Evolutionary conservation across 345 rosid species (phyloP).

Genomic region (Kernera saxatilis): DNA sequence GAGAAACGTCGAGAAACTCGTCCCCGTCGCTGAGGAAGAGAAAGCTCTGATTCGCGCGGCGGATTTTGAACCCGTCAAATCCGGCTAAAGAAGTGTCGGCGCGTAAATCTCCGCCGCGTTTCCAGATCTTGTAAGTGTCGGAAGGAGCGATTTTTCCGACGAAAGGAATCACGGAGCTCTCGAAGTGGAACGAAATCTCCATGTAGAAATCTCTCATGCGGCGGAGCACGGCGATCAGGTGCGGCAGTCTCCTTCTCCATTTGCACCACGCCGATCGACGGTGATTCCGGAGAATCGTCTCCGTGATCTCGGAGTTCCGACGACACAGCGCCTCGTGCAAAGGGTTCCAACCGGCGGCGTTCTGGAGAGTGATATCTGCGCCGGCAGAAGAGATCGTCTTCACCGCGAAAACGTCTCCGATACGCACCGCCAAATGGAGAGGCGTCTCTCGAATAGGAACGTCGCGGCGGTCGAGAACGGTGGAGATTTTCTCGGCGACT

Average conservation of each 20-base stretch:
- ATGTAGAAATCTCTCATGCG: constrained; percentile 93
- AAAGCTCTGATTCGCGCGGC: constrained; percentile 83
- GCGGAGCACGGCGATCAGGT: constrained; percentile 56
- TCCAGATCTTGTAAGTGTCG: constrained; percentile 96
- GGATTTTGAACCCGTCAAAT: constrained; percentile 83
- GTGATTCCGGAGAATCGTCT: constrained; percentile 42
- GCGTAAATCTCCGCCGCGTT: constrained; percentile 81
- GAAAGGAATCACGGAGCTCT: constrained; percentile 92
- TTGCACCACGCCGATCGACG: constrained; percentile 76
- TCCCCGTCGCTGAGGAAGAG: constrained; percentile 86
- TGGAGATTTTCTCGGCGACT: constrained; percentile 59
- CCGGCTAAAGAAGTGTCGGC: constrained; percentile 85
- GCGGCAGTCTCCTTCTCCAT: constrained; percentile 89
- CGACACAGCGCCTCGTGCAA: constrained; percentile 79
- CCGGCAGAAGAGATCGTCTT: constrained; percentile 56
- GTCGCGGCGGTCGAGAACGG: constrained; percentile 76
- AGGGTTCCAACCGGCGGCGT: constrained; percentile 79
- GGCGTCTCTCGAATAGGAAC: constrained; percentile 81
- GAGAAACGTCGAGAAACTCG: constrained; percentile 39
- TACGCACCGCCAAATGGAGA: constrained; percentile 77
- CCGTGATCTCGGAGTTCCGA: constrained; percentile 50
- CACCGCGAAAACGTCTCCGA: constrained; percentile 52
- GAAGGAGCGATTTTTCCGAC: constrained; percentile 86
- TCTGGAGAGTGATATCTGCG: constrained; percentile 71
- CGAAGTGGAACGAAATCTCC: constrained; percentile 89